phyloP scores from a whole-genome alignment of 2,329 filamentous ascomycete genomes.

The Dactylonectria estremocensis region DNA sequence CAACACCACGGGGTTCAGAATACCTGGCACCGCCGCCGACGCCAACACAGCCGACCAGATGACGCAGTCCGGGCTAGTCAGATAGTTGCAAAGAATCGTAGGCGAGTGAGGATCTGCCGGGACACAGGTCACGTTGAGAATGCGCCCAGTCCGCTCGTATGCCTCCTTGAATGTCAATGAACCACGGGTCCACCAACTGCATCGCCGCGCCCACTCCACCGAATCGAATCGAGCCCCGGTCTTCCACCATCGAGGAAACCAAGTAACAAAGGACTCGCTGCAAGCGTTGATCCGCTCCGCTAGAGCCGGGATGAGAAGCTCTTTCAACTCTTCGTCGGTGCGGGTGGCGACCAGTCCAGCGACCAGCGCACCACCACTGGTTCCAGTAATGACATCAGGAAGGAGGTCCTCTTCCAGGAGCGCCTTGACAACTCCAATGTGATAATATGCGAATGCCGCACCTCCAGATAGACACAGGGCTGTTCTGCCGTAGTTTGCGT shows the following conservation, averaged over 20 bases:
- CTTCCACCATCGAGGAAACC: constrained; percentile 88
- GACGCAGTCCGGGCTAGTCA: constrained; percentile 95
- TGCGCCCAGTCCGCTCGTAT: constrained; percentile 92
- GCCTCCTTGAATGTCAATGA: constrained; percentile 96
- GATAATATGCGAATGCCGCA: constrained; percentile 96
- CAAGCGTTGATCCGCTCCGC: constrained; percentile 89
- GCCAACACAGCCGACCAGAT: constrained; percentile 98
- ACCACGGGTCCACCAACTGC: constrained; percentile 91
- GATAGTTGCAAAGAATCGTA: constrained; percentile 93
- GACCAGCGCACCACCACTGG: constrained; percentile 92
- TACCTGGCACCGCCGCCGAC: constrained; percentile 95
- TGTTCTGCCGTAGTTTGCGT: constrained; percentile 92
- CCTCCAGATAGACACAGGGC: constrained; percentile 94
- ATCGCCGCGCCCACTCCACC: constrained; percentile 88
- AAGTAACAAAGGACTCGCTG: constrained; percentile 81
- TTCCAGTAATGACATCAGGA: constrained; percentile 96
- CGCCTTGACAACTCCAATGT: constrained; percentile 93
- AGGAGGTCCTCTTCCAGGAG: constrained; percentile 88
- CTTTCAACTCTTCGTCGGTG: constrained; percentile 91
- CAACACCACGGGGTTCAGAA: constrained; percentile 94
- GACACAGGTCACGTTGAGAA: constrained; percentile 96
- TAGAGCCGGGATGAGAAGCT: constrained; percentile 88
- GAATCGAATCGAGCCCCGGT: constrained; percentile 96
- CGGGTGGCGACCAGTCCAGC: constrained; percentile 90
- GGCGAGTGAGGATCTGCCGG: constrained; percentile 95